Base-by-base conservation (phyloP, 1,284 basidiomycete species). In the Boletus albobrunnescens region DNA sequence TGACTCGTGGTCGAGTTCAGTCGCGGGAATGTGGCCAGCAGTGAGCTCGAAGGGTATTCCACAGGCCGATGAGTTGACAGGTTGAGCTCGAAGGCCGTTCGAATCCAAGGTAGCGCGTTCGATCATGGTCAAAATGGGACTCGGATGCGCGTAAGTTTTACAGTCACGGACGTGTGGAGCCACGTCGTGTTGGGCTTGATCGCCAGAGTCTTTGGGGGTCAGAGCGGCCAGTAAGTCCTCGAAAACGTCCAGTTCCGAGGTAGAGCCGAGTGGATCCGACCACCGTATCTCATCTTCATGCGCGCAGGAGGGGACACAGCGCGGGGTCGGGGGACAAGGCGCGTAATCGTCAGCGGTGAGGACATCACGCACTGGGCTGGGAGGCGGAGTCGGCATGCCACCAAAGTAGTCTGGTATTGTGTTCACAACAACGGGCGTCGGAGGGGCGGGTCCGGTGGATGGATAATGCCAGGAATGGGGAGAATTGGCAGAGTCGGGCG, bases 301-400 rank as follows among this genome's bases (percentile, higher is more conserved):
- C 14, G 4, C 17, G 12, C 10, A 1, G 9, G 10, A 26, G 6
- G 39, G 45, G n/a, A 44, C 40, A 14, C 13, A 41, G 12, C 0
- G 11, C 14, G 58, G 60, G 3, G 45, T 50, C 6, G 47, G 39
- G 8, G 60, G 60, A 40, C 56, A 60, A 1, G 60, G 46, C 11
- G 50, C 41, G 14, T 47, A 11, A 3, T 38, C 46, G 1, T 56
- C 46, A 1, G 41, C 1, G 7, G 17, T 19, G 12, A 0, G 38
- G 6, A 46, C 36, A 39, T 32, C 37, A 44, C 3, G 3, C 10
- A 1, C 0, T 12, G 56, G 58, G 17, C 3, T 47, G 3, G 20
- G n/a, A 4, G 54, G 56, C 2, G 59, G 47, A 1, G 59, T 55
- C 6, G 44, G 38, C 22, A 24, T 22, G 16, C 46, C 41, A 19